These are phyloP conservation scores for Geotrichum restrictum DNA, from an alignment of 1,139 yeast genomes.

Conservation along the genomic window DNA sequence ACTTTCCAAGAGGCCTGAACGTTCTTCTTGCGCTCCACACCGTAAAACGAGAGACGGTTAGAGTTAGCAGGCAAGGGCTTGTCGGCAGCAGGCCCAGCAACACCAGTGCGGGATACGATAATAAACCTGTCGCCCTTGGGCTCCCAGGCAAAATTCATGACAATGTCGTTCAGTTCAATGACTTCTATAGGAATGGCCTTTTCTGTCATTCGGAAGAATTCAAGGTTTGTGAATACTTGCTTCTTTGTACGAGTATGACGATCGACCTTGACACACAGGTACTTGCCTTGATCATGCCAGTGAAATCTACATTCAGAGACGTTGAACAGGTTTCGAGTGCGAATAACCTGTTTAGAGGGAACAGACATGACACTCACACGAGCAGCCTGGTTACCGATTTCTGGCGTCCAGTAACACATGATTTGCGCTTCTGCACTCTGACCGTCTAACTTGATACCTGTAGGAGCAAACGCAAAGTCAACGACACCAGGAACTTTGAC, in stretches of 20 bases:
- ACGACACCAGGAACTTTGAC: constrained; percentile 79
- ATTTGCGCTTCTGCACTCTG: constrained; percentile 52
- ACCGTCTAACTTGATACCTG: constrained; percentile 65
- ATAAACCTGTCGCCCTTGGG: constrained; percentile 86
- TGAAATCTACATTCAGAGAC: constrained; percentile 87
- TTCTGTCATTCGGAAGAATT: constrained; percentile 82
- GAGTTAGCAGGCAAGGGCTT: constrained; percentile 54
- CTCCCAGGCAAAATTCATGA: constrained; percentile 91
- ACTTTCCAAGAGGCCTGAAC: constrained; percentile 54
- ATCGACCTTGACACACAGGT: constrained; percentile 89
- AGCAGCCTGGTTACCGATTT: constrained; percentile 85
- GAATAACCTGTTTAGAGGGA: constrained; percentile 74
- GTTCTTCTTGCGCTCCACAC: constrained; percentile 59
- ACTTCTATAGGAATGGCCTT: constrained; percentile 93
- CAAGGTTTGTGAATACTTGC: constrained; percentile 86
- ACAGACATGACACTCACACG: constrained; percentile 89
- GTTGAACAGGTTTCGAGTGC: constrained; percentile 92
- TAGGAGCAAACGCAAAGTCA: constrained; percentile 95
- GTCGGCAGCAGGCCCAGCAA: constrained; percentile 40
- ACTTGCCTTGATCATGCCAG: constrained; percentile 90
- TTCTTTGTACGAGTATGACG: constrained; percentile 95
- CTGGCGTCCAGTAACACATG: constrained; percentile 96
- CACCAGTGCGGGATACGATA: constrained; percentile 54
- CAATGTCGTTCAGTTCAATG: constrained; percentile 86
- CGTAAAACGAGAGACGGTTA: constrained; percentile 74